Evolutionary conservation across 164 flowering plant species (phyloP).

Genomic region (Vitis cinerea): DNA sequence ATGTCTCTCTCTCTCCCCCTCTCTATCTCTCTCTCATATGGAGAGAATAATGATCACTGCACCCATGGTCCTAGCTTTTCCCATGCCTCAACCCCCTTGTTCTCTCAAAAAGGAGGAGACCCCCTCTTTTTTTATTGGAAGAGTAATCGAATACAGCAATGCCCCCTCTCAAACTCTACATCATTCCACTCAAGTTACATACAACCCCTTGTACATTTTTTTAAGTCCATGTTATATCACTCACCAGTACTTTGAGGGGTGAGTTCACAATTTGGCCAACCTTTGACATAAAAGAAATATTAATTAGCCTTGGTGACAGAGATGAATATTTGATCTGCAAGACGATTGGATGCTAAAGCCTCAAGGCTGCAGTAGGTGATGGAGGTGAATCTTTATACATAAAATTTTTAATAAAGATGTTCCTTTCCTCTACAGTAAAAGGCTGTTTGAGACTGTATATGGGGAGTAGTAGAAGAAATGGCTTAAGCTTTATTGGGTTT

Average conservation of each 20-base stretch:
- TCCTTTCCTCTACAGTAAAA: constrained; percentile 18
- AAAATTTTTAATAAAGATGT: background rate
- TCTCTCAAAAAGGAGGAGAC: constrained; percentile 6
- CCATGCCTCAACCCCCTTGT: constrained; percentile 12
- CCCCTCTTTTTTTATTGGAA: background rate
- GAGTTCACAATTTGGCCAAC: too few relatives aligned
- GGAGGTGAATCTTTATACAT: background rate
- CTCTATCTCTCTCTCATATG: constrained; percentile 15
- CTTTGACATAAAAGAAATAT: too few relatives aligned
- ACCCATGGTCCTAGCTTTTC: constrained; percentile 22
- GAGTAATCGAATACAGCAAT: background rate
- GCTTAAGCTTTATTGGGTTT: constrained; percentile 42
- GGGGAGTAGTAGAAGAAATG: constrained; percentile 20
- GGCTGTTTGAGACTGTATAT: constrained; percentile 36
- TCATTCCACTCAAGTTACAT: background rate
- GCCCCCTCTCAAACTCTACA: background rate
- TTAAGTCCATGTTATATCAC: too few relatives aligned
- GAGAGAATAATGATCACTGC: constrained; percentile 17
- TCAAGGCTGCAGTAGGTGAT: background rate
- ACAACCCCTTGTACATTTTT: too few relatives aligned
- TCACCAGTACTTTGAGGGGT: too few relatives aligned
- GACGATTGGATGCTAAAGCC: background rate
- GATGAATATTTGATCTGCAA: background rate
- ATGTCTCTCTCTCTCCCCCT: constrained; percentile 14
- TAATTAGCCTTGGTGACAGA: too few relatives aligned